A percentile compares a stretch with the other conserved stretches of the same genome.
phyloP scores from a whole-genome alignment of 495 filamentous ascomycete genomes.

The Usnea hakonensis region DNA sequence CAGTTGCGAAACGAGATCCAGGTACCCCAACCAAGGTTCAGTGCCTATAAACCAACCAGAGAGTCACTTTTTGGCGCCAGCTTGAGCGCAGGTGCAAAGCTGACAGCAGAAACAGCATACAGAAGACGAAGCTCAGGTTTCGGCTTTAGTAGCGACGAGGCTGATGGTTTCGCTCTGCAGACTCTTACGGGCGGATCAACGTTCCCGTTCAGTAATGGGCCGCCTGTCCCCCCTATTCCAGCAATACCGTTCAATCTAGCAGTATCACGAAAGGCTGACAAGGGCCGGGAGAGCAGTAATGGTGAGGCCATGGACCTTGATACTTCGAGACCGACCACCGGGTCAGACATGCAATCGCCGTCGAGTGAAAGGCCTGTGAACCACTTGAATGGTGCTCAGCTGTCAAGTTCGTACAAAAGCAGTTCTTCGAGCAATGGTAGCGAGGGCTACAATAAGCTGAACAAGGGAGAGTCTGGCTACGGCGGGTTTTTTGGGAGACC shows the following conservation, averaged over 20 bases:
- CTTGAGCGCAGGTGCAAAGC: slow-evolving; percentile 31
- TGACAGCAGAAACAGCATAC: slow-evolving; percentile 48
- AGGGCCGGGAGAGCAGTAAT: background rate
- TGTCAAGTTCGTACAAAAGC: slow-evolving; percentile 14
- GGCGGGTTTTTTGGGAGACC: slow-evolving; percentile 46
- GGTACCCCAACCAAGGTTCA: slow-evolving; percentile 78
- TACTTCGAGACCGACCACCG: slow-evolving; percentile 15
- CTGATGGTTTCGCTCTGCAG: slow-evolving; percentile 11
- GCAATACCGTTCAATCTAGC: slow-evolving; percentile 18
- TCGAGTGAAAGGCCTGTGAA: slow-evolving; percentile 21
- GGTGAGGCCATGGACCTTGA: slow-evolving; percentile 15
- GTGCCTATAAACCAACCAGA: slow-evolving; percentile 65
- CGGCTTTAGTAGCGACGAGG: slow-evolving; percentile 31
- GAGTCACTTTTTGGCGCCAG: slow-evolving; percentile 30
- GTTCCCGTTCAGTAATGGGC: slow-evolving; percentile 1
- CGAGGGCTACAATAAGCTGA: slow-evolving; percentile 56
- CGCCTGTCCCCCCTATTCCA: slow-evolving; percentile 14
- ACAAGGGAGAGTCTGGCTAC: slow-evolving; percentile 59
- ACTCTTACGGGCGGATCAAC: slow-evolving; percentile 6
- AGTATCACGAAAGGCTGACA: background rate
- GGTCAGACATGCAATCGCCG: slow-evolving; percentile 23
- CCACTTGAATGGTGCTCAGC: slow-evolving; percentile 25
- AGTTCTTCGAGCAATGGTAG: slow-evolving; percentile 18
- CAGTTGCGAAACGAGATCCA: slow-evolving; percentile 86
- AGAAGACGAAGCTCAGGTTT: slow-evolving; percentile 51